Percentiles rank a stretch among this genome's conserved stretches.
Evolutionary conservation across 2,329 filamentous ascomycete genomes (phyloP).

Genomic region (Sarocladiaceae sp.): DNA sequence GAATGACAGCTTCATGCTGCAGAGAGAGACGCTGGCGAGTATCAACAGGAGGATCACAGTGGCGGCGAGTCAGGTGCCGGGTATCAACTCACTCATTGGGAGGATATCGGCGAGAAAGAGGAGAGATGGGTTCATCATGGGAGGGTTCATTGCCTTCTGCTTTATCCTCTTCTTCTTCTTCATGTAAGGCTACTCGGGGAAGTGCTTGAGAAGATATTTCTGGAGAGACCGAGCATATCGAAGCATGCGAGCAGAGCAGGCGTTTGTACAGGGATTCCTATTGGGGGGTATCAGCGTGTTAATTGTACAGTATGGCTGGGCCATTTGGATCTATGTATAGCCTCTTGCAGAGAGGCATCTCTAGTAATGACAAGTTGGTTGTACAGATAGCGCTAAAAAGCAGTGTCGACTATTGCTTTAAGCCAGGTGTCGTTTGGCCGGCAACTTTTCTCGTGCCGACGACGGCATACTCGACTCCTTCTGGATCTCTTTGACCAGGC

Average conservation of each 20-base stretch:
- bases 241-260: conserved; percentile 15
- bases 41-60: conserved; percentile 87
- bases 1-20: conserved; percentile 81
- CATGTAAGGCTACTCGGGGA: conserved; percentile 35
- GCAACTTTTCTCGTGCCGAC: conserved; percentile 26
- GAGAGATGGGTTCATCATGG: conserved; percentile 90
- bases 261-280: conserved; percentile 19
- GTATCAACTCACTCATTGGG: conserved; percentile 84
- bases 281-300: conserved; percentile 28
- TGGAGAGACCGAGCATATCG: neutral
- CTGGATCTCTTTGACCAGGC: conserved; percentile 54
- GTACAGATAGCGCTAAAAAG: no score
- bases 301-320: conserved; percentile 25
- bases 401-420: no score
- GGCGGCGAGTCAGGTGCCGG: conserved; percentile 85
- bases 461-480: conserved; percentile 27
- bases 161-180: conserved; percentile 82
- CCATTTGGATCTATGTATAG: conserved; percentile 5
- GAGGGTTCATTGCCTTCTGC: conserved; percentile 84
- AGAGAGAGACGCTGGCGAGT: conserved; percentile 79
- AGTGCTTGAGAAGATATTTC: neutral
- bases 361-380: conserved; percentile 6
- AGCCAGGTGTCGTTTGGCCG: conserved; percentile 11
- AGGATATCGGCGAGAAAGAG: conserved; percentile 93
- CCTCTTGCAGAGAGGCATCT: conserved; percentile 1